phyloP scores from a whole-genome alignment of 768 basidiomycete genomes.

The Boletus insuetus region DNA sequence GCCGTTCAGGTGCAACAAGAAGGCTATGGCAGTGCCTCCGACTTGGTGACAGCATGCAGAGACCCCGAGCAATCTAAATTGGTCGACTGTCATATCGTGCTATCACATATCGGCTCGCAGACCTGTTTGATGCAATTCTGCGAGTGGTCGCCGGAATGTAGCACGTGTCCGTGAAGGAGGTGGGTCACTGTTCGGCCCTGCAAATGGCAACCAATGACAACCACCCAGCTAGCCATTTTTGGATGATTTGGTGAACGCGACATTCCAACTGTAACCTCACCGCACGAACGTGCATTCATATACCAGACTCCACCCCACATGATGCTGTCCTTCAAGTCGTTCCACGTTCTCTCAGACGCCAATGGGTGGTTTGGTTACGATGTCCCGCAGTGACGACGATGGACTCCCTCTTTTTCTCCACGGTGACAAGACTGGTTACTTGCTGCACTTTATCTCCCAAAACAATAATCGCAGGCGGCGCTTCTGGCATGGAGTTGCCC shows the following conservation, averaged over 20 bases:
- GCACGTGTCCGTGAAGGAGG: background rate
- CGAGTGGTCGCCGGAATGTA: background rate
- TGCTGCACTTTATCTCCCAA: background rate
- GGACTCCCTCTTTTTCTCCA: slow-evolving; percentile 6
- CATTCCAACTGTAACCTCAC: slow-evolving; percentile 1
- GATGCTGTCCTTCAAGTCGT: background rate
- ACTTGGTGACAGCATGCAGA: background rate
- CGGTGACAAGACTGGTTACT: slow-evolving; percentile 2
- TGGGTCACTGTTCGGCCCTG: background rate
- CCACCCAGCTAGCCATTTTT: slow-evolving; percentile 1
- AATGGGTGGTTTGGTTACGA: background rate
- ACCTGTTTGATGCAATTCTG: slow-evolving; percentile 4
- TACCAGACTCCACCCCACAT: background rate
- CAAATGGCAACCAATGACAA: background rate
- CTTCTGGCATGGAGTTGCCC: background rate
- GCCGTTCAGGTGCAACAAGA: too few relatives aligned
- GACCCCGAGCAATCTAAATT: background rate
- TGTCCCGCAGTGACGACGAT: background rate
- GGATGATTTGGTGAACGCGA: slow-evolving; percentile 4
- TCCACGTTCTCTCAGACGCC: slow-evolving; percentile 3
- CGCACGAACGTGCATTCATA: slow-evolving; percentile 27
- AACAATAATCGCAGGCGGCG: background rate
- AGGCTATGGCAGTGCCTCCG: background rate
- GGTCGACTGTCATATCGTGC: background rate
- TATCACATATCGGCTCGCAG: background rate